Conservation (phyloP, 2,329 filamentous ascomycete species). For the Trichothecium roseum region DNA sequence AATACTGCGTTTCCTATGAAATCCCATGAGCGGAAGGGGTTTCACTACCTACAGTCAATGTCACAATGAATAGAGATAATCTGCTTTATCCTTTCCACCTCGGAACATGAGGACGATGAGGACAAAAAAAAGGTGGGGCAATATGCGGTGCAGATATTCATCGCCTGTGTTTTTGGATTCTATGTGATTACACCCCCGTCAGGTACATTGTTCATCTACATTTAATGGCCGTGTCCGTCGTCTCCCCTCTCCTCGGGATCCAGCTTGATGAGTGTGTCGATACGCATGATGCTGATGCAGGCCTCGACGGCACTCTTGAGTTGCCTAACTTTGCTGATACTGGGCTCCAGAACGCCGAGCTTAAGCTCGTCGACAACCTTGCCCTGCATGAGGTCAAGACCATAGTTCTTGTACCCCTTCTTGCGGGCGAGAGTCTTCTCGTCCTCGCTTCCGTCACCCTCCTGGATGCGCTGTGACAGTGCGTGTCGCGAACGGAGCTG, state of each 20-base stretch:
- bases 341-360: constrained; percentile 89
- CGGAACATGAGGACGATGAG: constrained; percentile 3
- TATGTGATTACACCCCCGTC: constrained; percentile 11
- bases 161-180: constrained; percentile 10
- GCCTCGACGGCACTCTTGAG: constrained; percentile 97
- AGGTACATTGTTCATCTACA: constrained; percentile 10
- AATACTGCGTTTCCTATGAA: neutral
- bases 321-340: constrained; percentile 96
- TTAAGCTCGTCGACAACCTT: constrained; percentile 91
- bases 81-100: too few relatives aligned
- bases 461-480: constrained; percentile 81
- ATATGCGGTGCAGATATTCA: constrained; percentile 6
- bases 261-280: constrained; percentile 96
- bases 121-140: neutral
- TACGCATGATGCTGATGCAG: constrained; percentile 98
- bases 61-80: too few relatives aligned
- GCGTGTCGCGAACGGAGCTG: constrained; percentile 92
- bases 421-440: constrained; percentile 85
- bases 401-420: constrained; percentile 99
- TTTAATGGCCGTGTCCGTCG: constrained; percentile 76
- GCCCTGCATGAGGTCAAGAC: constrained; percentile 78
- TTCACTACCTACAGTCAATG: neutral
- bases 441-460: constrained; percentile 74
- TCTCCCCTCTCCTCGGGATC: constrained; percentile 77
- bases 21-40: neutral